A percentile compares a stretch with the other conserved stretches of the same genome.
These are phyloP conservation scores for Exophiala viscosa DNA, from an alignment of 2,329 filamentous ascomycete species.

Conservation along the genomic window DNA sequence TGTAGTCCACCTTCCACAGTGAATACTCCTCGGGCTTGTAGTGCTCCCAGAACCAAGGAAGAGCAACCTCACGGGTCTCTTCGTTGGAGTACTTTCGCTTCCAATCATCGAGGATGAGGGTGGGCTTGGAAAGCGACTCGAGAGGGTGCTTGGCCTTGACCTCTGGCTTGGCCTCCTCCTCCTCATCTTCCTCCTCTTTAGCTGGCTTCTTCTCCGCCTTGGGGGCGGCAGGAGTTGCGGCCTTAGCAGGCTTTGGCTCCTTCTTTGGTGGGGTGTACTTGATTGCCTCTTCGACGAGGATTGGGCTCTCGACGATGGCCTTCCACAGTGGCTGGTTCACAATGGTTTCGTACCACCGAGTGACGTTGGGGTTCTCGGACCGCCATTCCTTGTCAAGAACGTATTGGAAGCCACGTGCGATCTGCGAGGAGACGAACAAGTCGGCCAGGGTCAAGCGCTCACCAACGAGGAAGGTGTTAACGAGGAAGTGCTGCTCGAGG, in stretches of 20 bases:
- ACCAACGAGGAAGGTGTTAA: slow-evolving; percentile 95
- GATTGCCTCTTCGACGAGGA: slow-evolving; percentile 76
- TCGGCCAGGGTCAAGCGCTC: slow-evolving; percentile 97
- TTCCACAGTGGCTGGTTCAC: slow-evolving; percentile 89
- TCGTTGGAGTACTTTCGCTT: slow-evolving; percentile 99
- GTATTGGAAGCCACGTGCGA: slow-evolving; percentile 85
- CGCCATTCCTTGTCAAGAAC: slow-evolving; percentile 93
- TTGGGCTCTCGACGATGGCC: slow-evolving; percentile 68
- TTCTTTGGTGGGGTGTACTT: slow-evolving; percentile 73
- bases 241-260: slow-evolving; percentile 64
- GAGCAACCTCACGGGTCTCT: slow-evolving; percentile 72
- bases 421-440: slow-evolving; percentile 74
- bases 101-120: slow-evolving; percentile 88
- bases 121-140: slow-evolving; percentile 74
- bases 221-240: slow-evolving; percentile 57
- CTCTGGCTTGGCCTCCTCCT: slow-evolving; percentile 56
- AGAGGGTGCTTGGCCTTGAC: slow-evolving; percentile 96
- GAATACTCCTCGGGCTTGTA: slow-evolving; percentile 93
- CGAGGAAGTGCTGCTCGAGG: slow-evolving; percentile 80
- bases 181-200: slow-evolving; percentile 54
- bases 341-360: slow-evolving; percentile 93
- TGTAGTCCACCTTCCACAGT: slow-evolving; percentile 91
- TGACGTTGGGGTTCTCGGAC: slow-evolving; percentile 73
- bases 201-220: slow-evolving; percentile 44
- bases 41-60: slow-evolving; percentile 99